Base-by-base conservation (phyloP, 257 asterid genomes). In the Lavandula angustifolia region DNA sequence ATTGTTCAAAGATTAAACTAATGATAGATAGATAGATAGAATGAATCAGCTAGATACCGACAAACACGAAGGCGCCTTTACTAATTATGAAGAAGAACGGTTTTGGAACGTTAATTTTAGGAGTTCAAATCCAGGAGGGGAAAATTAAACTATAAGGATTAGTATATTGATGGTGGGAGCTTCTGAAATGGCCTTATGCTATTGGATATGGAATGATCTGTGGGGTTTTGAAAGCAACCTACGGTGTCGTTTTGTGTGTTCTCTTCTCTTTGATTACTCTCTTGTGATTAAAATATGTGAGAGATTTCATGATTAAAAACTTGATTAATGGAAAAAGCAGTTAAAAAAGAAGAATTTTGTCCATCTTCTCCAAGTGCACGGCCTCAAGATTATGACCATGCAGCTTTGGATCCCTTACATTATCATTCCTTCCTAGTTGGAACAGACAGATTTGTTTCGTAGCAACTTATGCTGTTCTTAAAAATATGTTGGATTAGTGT, bases 171-270 rank as follows among this genome's bases (percentile, higher is more conserved):
- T 54, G 56, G 61, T 62, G 80, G 68, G 74, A 2, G 74, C 33
- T 56, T 48, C 9, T 6, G 66, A 76, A 54, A 41, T 79, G 82
- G 86, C 73, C 9, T 79, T 79, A 57, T 68, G 79, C 75, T 57
- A 60, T 73, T 80, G 88, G 78, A 75, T 76, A 76, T 72, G 73
- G 83, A 83, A 81, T 74, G 82, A 79, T 73, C 58, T 74, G 82
- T 73, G 85, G 80, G 82, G 72, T n/a, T 62, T 73, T 67, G 18
- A 63, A 38, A 13, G 73, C 73, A 64, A 61, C 79, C 69, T 70
- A 66, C 9, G 35, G 54, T 74, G 94, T 85, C 91, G 48, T 79
- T 81, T 80, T 16, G 71, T 52, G 59, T 73, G 87, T 73, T 73
- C 59, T 58, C 55, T 64, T 71, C 64, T 40, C 62, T 22, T 64